Conservation (phyloP, 2,329 filamentous ascomycete genomes). For the Byssoonygena ceratinophila region DNA sequence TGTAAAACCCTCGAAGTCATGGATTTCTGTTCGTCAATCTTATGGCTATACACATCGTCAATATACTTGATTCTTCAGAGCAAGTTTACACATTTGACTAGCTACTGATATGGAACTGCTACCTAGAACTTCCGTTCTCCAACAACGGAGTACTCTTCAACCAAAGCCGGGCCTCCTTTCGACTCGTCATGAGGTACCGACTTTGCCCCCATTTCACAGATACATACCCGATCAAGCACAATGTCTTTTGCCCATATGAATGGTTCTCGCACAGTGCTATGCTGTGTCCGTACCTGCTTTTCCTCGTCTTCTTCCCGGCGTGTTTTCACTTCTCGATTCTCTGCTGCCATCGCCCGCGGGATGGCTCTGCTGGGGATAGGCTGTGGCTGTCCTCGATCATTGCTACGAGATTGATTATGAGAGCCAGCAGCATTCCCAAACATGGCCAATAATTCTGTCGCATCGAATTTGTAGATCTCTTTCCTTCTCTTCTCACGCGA, state of each 20-base stretch:
- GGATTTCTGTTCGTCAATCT: too few relatives aligned
- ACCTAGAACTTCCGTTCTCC: slow-evolving; percentile 22
- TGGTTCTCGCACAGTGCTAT: slow-evolving; percentile 27
- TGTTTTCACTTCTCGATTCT: not conserved
- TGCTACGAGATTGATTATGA: not conserved
- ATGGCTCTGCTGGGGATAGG: slow-evolving; percentile 7
- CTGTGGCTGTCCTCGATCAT: not conserved
- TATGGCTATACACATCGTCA: too few relatives aligned
- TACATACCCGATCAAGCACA: slow-evolving; percentile 57
- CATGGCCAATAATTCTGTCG: slow-evolving; percentile 25
- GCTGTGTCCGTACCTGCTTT: not conserved
- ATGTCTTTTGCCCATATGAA: slow-evolving; percentile 62
- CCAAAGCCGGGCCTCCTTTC: slow-evolving; percentile 38
- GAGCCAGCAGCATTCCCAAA: slow-evolving; percentile 22
- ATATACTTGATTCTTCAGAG: too few relatives aligned
- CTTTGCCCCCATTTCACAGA: slow-evolving; percentile 83
- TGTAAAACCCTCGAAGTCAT: too few relatives aligned
- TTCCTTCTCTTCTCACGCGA: slow-evolving; percentile 14
- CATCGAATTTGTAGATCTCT: slow-evolving; percentile 40
- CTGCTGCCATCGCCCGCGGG: not conserved
- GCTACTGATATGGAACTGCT: too few relatives aligned
- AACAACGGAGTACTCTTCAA: slow-evolving; percentile 45
- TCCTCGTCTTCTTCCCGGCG: not conserved
- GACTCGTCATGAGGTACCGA: slow-evolving; percentile 39
- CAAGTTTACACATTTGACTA: too few relatives aligned